Conservation (phyloP, 106 monocot genomes). For the Apostasia ramifera region DNA sequence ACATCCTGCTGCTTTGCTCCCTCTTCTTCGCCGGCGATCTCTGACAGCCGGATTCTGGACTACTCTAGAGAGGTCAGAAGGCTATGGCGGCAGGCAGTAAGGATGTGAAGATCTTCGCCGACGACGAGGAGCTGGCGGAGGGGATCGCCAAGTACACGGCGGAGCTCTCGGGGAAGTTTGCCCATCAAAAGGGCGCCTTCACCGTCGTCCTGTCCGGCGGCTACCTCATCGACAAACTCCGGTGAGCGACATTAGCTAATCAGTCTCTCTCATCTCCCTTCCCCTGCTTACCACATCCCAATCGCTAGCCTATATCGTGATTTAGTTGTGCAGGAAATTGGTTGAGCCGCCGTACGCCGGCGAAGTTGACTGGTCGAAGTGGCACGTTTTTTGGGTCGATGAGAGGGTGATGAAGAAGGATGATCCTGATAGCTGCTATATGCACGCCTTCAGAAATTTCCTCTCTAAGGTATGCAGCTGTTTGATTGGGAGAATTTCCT, state of each 20-base stretch:
- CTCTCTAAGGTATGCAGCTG: constrained; percentile 56
- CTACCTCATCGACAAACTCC: constrained; percentile 68
- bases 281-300: too few relatives aligned
- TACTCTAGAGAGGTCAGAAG: too few relatives aligned
- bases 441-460: constrained; percentile 67
- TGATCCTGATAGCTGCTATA: constrained; percentile 81
- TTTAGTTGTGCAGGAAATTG: constrained; percentile 51
- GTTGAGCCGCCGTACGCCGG: constrained; percentile 59
- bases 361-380: constrained; percentile 69
- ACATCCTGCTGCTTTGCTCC: too few relatives aligned
- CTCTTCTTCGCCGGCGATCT: too few relatives aligned
- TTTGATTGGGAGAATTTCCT: too few relatives aligned
- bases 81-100: not conserved
- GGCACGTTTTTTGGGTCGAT: constrained; percentile 96
- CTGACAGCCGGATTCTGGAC: too few relatives aligned
- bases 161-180: constrained; percentile 54
- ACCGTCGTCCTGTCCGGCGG: constrained; percentile 87
- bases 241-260: constrained; percentile 19
- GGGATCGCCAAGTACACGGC: constrained; percentile 68
- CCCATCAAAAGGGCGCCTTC: constrained; percentile 56
- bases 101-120: constrained; percentile 24
- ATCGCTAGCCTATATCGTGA: too few relatives aligned
- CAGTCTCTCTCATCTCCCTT: not conserved
- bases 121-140: constrained; percentile 57
- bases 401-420: constrained; percentile 86